Evolutionary conservation across 768 basidiomycete species (phyloP).

Genomic region (Pleurotus pulmonarius): DNA sequence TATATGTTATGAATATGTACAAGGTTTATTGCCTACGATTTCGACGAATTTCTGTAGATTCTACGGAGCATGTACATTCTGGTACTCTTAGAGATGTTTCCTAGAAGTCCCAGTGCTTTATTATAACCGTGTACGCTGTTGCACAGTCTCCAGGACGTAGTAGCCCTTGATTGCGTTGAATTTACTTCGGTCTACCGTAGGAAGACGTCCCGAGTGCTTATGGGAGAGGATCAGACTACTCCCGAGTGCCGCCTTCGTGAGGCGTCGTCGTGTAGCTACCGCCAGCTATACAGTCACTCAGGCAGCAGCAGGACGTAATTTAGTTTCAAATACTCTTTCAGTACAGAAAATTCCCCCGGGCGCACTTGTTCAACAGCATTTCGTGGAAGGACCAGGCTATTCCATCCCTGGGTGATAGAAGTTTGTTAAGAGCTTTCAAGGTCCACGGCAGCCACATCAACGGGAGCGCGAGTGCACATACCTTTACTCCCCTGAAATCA

Average conservation of each 20-base stretch:
- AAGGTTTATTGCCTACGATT: not conserved
- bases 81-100: not conserved
- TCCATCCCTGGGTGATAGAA: not conserved
- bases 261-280: not conserved
- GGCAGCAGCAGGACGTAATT: no score
- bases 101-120: not conserved
- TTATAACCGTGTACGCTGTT: no score
- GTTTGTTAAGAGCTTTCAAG: not conserved
- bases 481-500: no score
- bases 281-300: not conserved
- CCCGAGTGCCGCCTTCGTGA: not conserved
- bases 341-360: no score
- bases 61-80: not conserved
- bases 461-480: not conserved
- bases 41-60: not conserved
- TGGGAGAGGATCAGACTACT: not conserved
- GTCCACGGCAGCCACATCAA: not conserved
- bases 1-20: not conserved
- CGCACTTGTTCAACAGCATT: no score
- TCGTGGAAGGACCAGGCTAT: not conserved
- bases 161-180: no score
- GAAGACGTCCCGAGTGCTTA: not conserved
- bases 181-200: not conserved
- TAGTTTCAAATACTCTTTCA: no score
- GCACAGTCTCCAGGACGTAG: no score